Evolutionary conservation across 768 basidiomycete species (phyloP).

Genomic region (Macrocybe gigantea): DNA sequence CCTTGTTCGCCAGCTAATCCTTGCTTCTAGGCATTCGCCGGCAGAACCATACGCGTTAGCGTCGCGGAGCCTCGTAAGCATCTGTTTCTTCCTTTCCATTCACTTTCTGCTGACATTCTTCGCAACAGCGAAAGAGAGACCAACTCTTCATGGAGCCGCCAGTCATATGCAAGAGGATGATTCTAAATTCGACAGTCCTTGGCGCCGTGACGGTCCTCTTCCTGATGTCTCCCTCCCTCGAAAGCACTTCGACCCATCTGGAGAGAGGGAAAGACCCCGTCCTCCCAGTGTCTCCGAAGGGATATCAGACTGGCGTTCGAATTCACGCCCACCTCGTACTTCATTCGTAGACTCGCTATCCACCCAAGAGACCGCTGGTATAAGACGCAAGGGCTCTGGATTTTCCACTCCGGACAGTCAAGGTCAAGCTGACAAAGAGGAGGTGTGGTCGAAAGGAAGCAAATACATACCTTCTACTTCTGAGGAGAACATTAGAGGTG

Average conservation of each 20-base stretch:
- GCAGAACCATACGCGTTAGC: slow-evolving; percentile 80
- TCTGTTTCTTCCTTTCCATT: not conserved
- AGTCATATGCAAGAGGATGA: slow-evolving; percentile 54
- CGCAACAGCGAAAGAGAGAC: slow-evolving; percentile 67
- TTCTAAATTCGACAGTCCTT: slow-evolving; percentile 76
- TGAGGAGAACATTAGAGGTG: slow-evolving; percentile 14
- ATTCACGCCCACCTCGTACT: slow-evolving; percentile 30
- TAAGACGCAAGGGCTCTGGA: slow-evolving; percentile 54
- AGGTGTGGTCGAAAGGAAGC: slow-evolving; percentile 70
- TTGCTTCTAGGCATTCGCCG: slow-evolving; percentile 53
- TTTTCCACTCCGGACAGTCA: slow-evolving; percentile 41
- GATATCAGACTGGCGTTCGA: slow-evolving; percentile 69
- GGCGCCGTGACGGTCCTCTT: slow-evolving; percentile 86
- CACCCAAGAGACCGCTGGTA: slow-evolving; percentile 42
- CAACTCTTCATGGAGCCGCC: slow-evolving; percentile 36
- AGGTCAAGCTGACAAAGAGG: slow-evolving; percentile 68
- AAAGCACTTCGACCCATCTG: slow-evolving; percentile 45
- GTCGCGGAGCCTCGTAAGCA: slow-evolving; percentile 94
- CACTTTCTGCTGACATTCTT: slow-evolving; percentile 6
- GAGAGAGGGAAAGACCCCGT: slow-evolving; percentile 22
- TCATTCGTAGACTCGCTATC: slow-evolving; percentile 12
- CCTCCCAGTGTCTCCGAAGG: slow-evolving; percentile 54
- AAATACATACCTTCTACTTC: slow-evolving; percentile 57
- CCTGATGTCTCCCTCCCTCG: slow-evolving; percentile 65
- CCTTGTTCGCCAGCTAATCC: slow-evolving; percentile 2